Base-by-base conservation (phyloP, 2,329 filamentous ascomycete genomes). In the Aureobasidium subglaciale region DNA sequence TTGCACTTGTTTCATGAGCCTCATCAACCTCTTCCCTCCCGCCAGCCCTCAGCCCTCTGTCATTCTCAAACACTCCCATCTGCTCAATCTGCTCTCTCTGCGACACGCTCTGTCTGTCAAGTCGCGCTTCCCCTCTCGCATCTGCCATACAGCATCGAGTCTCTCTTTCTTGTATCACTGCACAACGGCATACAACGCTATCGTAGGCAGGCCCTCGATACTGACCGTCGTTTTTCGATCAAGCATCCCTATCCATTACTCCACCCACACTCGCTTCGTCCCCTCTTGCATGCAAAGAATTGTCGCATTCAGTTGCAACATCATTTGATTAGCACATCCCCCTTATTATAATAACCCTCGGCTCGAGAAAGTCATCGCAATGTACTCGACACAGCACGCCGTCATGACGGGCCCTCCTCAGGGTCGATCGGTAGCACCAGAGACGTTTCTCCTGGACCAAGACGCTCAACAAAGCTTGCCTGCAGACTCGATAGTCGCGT, bases 381-480 rank as follows among this genome's bases (percentile, higher is more conserved):
- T 78, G 75, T 78, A 76, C 69, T 70, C 74, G 61, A 70, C 63
- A 64, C 62, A 69, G 59, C 87, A 90, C 63, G 72, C 78, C 76
- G 80, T 85, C 64, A 96, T 96, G 89, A 87, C 88, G 65, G 86
- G 88, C 67, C 90, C 96, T 76, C 66, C 72, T 55, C 90, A 96
- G 77, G 68, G 72, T 61, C 71, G 75, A 42, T 73, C 73, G 30
- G 75, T 78, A 61, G 96, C 96, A 74, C 93, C 93, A 64, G 93
- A 99, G 80, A 97, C 93, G 37, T 99, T 99, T 71, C 92, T 99
- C 86, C 81, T 99, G 71, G 96, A 92, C 71, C 91, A 87, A 67
- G 92, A 97, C 76, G 92, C 93, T 59, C 92, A 97, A 76, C 90
- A 96, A 76, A 92, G 89, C 65, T 81, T 99, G 63, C 93, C 93